phyloP scores from a whole-genome alignment of 2,329 filamentous ascomycete species.

The Coniochaeta hoffmannii region DNA sequence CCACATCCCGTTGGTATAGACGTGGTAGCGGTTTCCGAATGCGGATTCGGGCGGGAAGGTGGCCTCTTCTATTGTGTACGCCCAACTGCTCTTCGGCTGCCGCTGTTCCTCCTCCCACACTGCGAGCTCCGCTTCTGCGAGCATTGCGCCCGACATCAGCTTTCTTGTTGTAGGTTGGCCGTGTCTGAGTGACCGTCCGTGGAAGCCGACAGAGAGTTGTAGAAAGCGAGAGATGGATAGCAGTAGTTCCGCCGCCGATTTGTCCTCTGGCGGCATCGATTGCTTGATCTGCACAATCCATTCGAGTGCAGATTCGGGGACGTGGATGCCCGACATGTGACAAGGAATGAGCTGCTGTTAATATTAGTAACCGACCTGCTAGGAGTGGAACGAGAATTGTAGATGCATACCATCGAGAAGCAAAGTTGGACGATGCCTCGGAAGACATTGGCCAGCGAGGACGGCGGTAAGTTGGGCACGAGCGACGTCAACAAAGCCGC shows the following conservation, averaged over 20 bases:
- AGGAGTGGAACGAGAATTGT: neutral
- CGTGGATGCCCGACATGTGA: conserved; percentile 27
- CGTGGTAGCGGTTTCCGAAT: conserved; percentile 46
- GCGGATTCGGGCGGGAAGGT: conserved; percentile 31
- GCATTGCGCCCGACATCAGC: conserved; percentile 32
- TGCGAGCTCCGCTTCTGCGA: conserved; percentile 30
- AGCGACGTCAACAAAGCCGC: conserved; percentile 47
- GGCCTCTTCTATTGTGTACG: conserved; percentile 22
- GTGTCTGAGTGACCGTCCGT: conserved; percentile 28
- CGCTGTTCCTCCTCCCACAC: conserved; percentile 26
- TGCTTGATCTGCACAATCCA: conserved; percentile 30
- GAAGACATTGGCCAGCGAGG: conserved; percentile 38
- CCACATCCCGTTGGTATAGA: conserved; percentile 43
- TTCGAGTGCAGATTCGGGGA: conserved; percentile 35
- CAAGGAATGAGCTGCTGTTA: conserved; percentile 34
- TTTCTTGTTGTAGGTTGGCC: conserved; percentile 17
- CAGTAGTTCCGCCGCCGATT: conserved; percentile 31
- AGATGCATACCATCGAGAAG: conserved; percentile 42
- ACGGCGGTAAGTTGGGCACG: conserved; percentile 27
- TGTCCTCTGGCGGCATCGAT: conserved; percentile 27
- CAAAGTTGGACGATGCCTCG: conserved; percentile 47
- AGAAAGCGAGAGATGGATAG: conserved; percentile 31
- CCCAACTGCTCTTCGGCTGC: conserved; percentile 26
- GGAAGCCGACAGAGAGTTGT: conserved; percentile 27
- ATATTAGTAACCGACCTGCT: neutral